phyloP scores from a whole-genome alignment of 225 moss, liverwort and hornwort genomes.

The Pleurozium schreberi region DNA sequence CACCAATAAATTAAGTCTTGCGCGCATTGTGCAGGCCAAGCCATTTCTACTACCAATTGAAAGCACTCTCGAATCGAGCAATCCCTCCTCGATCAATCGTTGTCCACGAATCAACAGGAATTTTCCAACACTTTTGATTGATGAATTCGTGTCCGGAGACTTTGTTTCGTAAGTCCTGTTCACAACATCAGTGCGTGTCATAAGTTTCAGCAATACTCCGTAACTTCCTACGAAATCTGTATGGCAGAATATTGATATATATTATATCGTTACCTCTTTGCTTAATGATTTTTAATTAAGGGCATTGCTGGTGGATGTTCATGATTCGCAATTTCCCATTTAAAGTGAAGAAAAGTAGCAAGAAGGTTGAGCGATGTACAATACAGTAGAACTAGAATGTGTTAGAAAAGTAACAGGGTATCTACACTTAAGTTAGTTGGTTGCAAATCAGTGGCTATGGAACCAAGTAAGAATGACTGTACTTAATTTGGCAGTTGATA shows the following conservation, averaged over 20 bases:
- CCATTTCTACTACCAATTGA: neutral
- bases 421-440: no score
- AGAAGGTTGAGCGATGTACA: neutral
- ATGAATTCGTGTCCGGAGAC: neutral
- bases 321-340: neutral
- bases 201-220: neutral
- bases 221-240: neutral
- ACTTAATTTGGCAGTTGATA: no score
- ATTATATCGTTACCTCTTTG: no score
- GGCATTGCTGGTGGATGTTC: neutral
- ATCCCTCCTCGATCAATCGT: neutral
- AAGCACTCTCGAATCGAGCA: neutral
- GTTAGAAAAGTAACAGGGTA: neutral
- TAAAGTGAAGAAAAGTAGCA: neutral
- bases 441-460: neutral
- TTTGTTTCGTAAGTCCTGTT: neutral
- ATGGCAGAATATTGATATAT: neutral
- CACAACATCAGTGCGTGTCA: neutral
- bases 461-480: neutral
- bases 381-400: no score
- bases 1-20: neutral
- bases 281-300: neutral
- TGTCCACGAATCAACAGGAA: neutral
- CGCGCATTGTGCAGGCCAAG: neutral
- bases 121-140: neutral